Percentiles rank a stretch among this genome's conserved stretches.
Conservation (phyloP, 2,329 filamentous ascomycete genomes). For the Microdochium paspali region DNA sequence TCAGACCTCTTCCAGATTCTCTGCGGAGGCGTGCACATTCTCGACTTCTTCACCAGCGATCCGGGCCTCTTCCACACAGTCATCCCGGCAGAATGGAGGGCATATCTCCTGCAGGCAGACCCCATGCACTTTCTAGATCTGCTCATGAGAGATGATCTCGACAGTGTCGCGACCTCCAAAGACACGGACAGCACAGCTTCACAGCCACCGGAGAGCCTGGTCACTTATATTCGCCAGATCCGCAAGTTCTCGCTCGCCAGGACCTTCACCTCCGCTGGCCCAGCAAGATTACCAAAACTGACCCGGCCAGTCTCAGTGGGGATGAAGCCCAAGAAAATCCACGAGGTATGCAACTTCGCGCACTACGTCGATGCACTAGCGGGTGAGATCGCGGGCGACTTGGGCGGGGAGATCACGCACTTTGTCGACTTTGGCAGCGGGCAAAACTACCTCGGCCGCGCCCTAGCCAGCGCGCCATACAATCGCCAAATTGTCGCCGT, state of each 20-base stretch:
- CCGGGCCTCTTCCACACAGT: constrained; percentile 74
- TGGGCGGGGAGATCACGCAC: constrained; percentile 61
- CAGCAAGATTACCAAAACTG: constrained; percentile 43
- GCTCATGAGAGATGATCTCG: constrained; percentile 67
- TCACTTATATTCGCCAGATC: constrained; percentile 65
- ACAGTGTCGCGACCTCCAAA: background rate
- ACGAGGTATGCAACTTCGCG: constrained; percentile 90
- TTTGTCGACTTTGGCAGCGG: constrained; percentile 94
- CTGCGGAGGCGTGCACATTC: constrained; percentile 94
- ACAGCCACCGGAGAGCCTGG: constrained; percentile 43
- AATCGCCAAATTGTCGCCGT: constrained; percentile 83
- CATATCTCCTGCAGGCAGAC: constrained; percentile 62
- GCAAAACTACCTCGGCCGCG: constrained; percentile 89
- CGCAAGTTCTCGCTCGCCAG: constrained; percentile 59
- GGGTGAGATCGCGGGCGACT: constrained; percentile 45
- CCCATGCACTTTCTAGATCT: constrained; percentile 73
- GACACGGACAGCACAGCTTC: constrained; percentile 19
- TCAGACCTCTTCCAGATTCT: constrained; percentile 74
- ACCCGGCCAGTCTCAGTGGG: constrained; percentile 69
- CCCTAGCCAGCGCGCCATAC: constrained; percentile 77
- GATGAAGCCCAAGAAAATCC: constrained; percentile 93
- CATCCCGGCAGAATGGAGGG: constrained; percentile 71
- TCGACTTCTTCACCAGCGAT: constrained; percentile 87
- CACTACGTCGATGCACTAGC: constrained; percentile 62
- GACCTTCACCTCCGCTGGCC: constrained; percentile 36